Evolutionary conservation across 2,329 filamentous ascomycete genomes (phyloP), one percentile per base, ranked within the genome.

Genomic region (Colletotrichum acutatum): DNA sequence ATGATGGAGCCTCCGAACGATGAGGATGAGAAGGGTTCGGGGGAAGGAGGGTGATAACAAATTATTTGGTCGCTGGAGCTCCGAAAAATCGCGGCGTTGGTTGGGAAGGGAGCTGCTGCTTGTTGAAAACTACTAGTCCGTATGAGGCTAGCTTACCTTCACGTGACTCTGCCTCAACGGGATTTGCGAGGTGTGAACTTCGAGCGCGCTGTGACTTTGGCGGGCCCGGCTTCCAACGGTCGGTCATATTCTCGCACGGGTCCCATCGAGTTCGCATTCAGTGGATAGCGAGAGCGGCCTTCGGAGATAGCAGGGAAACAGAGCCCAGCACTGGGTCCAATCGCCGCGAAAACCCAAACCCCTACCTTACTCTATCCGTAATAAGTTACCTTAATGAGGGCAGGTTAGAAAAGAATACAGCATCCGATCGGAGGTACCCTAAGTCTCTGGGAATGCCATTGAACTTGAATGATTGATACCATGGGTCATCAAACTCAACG

Each of bases 81-180:
- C 80, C 82, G 81, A 84, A 83, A 85, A 83, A 84, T 85, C 81
- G 81, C 82, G 79, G 80, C 80, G 82, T 83, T 73, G 71, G 71
- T 73, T 83, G 82, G 81, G 82, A 75, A 75, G 70, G 74, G 73
- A 73, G 69, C 72, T 77, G 73, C 72, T 77, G 76, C 77, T 81
- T 83, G 82, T 84, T 84, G 83, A 79, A 79, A 74, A n/a, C 71
- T 71, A 68, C 82, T 83, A 84, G 74, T 52, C 80, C 75, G 11
- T 9, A 75, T 69, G 8, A 14, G 74, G 14, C 69, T 83, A 80
- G 80, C 66, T 58, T 8, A 4, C 0, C 1, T 11, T 4, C 79
- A 80, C 78, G 79, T 80, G 79, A 79, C 53, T 28, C 34, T 62
- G 16, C 70, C 62, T 74, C 74, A 75, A 75, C 74, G 72, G 74